Evolutionary conservation across 2,329 filamentous ascomycete species (phyloP).

Genomic region (Fulvia fulva): DNA sequence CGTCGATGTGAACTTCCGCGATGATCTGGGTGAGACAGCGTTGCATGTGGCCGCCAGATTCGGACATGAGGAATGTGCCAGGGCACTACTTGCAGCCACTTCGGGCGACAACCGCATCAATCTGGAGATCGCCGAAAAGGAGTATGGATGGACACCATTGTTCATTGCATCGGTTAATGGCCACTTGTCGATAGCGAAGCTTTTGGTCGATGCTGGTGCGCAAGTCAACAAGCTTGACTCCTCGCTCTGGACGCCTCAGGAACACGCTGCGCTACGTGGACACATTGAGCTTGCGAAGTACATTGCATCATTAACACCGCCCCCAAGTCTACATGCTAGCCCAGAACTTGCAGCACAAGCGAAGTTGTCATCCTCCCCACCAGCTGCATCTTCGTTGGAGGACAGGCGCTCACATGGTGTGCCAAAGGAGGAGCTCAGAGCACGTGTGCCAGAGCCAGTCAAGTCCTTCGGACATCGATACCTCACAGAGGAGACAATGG

Average conservation of each 20-base stretch:
- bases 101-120: slow-evolving; percentile 68
- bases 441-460: slow-evolving; percentile 64
- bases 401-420: slow-evolving; percentile 40
- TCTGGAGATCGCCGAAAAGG: slow-evolving; percentile 72
- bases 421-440: slow-evolving; percentile 35
- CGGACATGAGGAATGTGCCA: slow-evolving; percentile 76
- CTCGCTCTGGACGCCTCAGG: slow-evolving; percentile 89
- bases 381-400: slow-evolving; percentile 51
- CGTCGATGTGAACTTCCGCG: slow-evolving; percentile 89
- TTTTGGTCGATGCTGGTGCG: slow-evolving; percentile 74
- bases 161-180: slow-evolving; percentile 92
- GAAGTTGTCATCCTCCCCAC: slow-evolving; percentile 24
- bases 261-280: slow-evolving; percentile 86
- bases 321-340: slow-evolving; percentile 30
- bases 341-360: slow-evolving; percentile 24
- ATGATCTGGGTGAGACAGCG: slow-evolving; percentile 84
- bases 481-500: slow-evolving; percentile 79
- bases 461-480: slow-evolving; percentile 97
- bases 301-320: slow-evolving; percentile 56
- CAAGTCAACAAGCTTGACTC: slow-evolving; percentile 71
- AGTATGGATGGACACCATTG: slow-evolving; percentile 91
- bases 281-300: slow-evolving; percentile 75
- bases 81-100: slow-evolving; percentile 64
- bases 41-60: slow-evolving; percentile 88
- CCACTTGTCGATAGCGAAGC: slow-evolving; percentile 67